phyloP scores from a whole-genome alignment of 2,329 filamentous ascomycete species.

The Calonectria pseudoreteaudii region DNA sequence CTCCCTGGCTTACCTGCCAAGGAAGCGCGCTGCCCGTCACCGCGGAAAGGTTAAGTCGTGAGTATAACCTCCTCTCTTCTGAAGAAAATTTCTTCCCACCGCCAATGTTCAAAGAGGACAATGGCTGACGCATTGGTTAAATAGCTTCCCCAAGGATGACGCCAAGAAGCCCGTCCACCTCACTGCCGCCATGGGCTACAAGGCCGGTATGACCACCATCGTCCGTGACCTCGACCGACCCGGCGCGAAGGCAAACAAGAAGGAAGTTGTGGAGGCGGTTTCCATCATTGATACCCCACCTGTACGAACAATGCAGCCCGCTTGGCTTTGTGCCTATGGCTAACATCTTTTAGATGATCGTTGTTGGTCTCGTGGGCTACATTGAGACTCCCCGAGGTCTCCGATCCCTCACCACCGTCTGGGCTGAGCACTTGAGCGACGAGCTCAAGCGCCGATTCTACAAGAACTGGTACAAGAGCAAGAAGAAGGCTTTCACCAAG shows the following conservation, averaged over 20 bases:
- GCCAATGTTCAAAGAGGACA: constrained; percentile 14
- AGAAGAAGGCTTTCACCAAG: constrained; percentile 99
- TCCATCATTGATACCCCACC: constrained; percentile 93
- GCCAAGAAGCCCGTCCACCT: constrained; percentile 99
- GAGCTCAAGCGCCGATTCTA: constrained; percentile 99
- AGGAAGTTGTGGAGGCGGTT: constrained; percentile 92
- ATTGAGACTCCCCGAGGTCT: constrained; percentile 99
- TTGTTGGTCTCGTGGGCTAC: constrained; percentile 99
- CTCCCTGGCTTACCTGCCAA: constrained; percentile 86
- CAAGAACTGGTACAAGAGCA: constrained; percentile 99
- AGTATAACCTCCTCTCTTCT: constrained; percentile 53
- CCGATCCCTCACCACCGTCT: constrained; percentile 98
- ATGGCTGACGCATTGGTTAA: constrained; percentile 44
- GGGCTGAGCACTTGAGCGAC: constrained; percentile 99
- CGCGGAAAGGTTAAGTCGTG: constrained; percentile 99
- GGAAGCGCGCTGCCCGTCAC: constrained; percentile 94
- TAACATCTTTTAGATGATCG: constrained; percentile 92
- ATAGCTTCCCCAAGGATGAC: constrained; percentile 99
- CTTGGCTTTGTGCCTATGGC: constrained; percentile 80
- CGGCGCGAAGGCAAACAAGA: constrained; percentile 99
- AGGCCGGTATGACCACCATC: constrained; percentile 99
- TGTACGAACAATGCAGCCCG: constrained; percentile 89
- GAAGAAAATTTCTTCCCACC: constrained; percentile 15
- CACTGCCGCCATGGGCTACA: constrained; percentile 98
- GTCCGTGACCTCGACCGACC: constrained; percentile 99